Conservation (phyloP, 768 basidiomycete genomes). For the Serendipita sp. region DNA sequence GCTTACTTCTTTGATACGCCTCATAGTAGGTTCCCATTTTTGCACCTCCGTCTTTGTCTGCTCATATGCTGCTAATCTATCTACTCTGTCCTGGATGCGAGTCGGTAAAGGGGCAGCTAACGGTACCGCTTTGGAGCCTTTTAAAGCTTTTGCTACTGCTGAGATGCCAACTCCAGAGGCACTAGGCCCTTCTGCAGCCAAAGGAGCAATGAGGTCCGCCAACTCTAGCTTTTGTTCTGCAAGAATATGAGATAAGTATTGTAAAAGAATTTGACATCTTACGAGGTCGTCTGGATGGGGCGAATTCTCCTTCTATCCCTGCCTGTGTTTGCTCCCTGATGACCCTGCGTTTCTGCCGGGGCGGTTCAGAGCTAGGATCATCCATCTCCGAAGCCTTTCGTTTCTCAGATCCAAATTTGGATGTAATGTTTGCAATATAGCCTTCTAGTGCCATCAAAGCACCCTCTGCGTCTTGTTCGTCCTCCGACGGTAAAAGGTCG, state of each 20-base stretch:
- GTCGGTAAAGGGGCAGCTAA: slow-evolving; percentile 75
- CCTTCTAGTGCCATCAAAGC: slow-evolving; percentile 20
- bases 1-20: slow-evolving; percentile 66
- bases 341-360: slow-evolving; percentile 38
- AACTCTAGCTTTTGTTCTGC: slow-evolving; percentile 41
- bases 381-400: slow-evolving; percentile 44
- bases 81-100: slow-evolving; percentile 73
- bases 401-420: slow-evolving; percentile 31
- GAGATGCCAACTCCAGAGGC: slow-evolving; percentile 48
- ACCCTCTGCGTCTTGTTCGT: slow-evolving; percentile 29
- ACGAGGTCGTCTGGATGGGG: neutral
- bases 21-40: slow-evolving; percentile 90
- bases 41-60: slow-evolving; percentile 81
- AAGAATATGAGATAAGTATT: slow-evolving; percentile 4
- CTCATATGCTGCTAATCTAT: slow-evolving; percentile 88
- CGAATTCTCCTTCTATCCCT: slow-evolving; percentile 71
- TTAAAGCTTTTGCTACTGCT: slow-evolving; percentile 49
- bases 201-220: slow-evolving; percentile 61
- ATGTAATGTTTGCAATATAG: slow-evolving; percentile 15
- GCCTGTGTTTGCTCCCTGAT: slow-evolving; percentile 60
- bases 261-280: neutral
- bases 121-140: slow-evolving; percentile 37
- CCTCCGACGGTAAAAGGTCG: slow-evolving; percentile 21
- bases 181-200: slow-evolving; percentile 28
- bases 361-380: slow-evolving; percentile 15